phyloP scores from a whole-genome alignment of 2,329 filamentous ascomycete genomes.

The Trichoderma koningii region DNA sequence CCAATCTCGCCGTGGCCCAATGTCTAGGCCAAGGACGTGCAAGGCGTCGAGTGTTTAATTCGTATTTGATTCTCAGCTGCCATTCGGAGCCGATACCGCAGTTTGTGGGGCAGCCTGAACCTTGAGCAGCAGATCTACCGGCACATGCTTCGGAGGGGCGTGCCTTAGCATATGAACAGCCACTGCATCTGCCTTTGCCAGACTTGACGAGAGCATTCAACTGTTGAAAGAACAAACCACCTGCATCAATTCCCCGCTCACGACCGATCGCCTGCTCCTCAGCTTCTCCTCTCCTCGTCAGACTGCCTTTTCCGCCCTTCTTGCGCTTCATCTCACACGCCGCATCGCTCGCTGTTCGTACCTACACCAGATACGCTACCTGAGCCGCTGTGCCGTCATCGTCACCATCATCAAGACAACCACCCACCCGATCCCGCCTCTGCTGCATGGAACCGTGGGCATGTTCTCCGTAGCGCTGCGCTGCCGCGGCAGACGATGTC shows the following conservation, averaged over 20 bases:
- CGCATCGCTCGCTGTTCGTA: not conserved
- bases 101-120: slow-evolving; percentile 25
- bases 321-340: not conserved
- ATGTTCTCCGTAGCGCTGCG: slow-evolving; percentile 52
- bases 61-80: not conserved
- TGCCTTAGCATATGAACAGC: not conserved
- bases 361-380: not conserved
- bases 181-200: not conserved
- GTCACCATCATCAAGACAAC: not conserved
- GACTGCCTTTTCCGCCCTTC: not conserved
- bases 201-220: not conserved
- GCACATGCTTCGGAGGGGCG: slow-evolving; percentile 26
- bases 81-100: slow-evolving; percentile 29
- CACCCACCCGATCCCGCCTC: not conserved
- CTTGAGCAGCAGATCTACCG: slow-evolving; percentile 24
- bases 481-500: slow-evolving; percentile 47
- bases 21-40: not conserved
- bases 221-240: not conserved
- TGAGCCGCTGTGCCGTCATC: not conserved
- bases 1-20: not conserved
- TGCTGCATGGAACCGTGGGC: slow-evolving; percentile 44
- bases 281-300: not conserved
- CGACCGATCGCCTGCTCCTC: not conserved
- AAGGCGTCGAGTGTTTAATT: not conserved
- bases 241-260: not conserved